Conservation (phyloP, 2,329 filamentous ascomycete genomes). For the Alternaria solani region DNA sequence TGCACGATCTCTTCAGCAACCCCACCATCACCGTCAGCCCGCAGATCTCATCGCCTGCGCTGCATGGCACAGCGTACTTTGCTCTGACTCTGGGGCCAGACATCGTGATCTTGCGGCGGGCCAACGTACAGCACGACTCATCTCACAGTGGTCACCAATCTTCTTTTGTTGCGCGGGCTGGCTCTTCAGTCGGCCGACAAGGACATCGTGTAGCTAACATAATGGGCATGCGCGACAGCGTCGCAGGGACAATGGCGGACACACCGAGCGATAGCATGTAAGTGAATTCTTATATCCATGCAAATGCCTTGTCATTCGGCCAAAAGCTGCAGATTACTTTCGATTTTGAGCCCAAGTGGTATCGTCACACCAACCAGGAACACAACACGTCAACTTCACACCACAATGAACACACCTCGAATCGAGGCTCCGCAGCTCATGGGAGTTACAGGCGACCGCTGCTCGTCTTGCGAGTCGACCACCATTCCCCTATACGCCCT, state of each 20-base stretch:
- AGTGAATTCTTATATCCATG: not conserved
- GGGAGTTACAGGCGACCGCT: slow-evolving; percentile 10
- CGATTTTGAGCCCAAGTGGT: no score
- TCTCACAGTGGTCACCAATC: not conserved
- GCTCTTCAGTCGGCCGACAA: not conserved
- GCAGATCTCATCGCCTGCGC: no score
- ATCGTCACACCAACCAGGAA: no score
- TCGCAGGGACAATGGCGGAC: not conserved
- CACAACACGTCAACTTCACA: not conserved
- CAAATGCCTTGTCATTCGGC: not conserved
- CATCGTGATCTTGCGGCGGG: no score
- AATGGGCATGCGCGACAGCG: not conserved
- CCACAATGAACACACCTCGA: not conserved
- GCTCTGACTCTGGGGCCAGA: no score
- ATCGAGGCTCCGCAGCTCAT: slow-evolving; percentile 6
- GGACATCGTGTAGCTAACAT: not conserved
- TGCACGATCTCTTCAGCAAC: no score
- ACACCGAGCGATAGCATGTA: not conserved
- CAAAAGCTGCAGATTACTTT: not conserved
- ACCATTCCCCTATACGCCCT: slow-evolving; percentile 9
- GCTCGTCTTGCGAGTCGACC: slow-evolving; percentile 12
- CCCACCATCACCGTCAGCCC: no score
- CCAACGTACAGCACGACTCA: no score
- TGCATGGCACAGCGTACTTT: no score
- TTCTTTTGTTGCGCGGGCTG: not conserved